phyloP scores from a whole-genome alignment of 169 alveolate species.

The Plasmodium fragile region DNA sequence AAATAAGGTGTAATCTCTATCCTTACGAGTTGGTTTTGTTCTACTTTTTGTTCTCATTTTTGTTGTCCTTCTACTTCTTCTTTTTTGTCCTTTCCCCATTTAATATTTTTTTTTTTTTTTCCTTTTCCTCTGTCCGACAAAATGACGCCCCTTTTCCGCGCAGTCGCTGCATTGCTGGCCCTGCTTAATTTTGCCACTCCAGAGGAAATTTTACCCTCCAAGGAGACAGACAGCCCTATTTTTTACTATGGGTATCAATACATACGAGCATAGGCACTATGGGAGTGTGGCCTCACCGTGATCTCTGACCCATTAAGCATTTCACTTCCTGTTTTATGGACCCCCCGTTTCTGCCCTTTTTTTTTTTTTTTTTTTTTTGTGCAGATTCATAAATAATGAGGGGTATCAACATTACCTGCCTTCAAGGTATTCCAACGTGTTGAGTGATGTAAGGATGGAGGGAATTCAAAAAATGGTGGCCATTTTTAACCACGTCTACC shows the following conservation, averaged over 20 bases:
- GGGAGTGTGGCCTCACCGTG: background rate
- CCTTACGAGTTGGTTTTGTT: background rate
- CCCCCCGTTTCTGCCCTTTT: background rate
- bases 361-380: slow-evolving; percentile 17
- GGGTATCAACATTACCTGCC: slow-evolving; percentile 69
- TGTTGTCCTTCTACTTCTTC: background rate
- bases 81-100: slow-evolving; percentile 6
- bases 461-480: background rate
- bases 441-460: slow-evolving; percentile 29
- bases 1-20: background rate
- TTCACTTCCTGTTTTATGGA: slow-evolving; percentile 5
- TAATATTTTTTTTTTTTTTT: background rate
- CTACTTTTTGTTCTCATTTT: background rate
- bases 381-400: slow-evolving; percentile 74
- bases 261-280: background rate
- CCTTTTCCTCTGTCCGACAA: slow-evolving; percentile 2
- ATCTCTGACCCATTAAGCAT: background rate
- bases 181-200: slow-evolving; percentile 3
- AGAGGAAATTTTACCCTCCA: slow-evolving; percentile 30
- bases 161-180: slow-evolving; percentile 12
- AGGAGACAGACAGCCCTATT: slow-evolving; percentile 61
- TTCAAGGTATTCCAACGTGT: slow-evolving; percentile 38
- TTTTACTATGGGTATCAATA: slow-evolving; percentile 63
- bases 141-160: background rate
- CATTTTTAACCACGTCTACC: background rate